These are phyloP conservation scores for Persicaria maculosa DNA, from an alignment of 148 eudicot genomes.

Conservation along the genomic window DNA sequence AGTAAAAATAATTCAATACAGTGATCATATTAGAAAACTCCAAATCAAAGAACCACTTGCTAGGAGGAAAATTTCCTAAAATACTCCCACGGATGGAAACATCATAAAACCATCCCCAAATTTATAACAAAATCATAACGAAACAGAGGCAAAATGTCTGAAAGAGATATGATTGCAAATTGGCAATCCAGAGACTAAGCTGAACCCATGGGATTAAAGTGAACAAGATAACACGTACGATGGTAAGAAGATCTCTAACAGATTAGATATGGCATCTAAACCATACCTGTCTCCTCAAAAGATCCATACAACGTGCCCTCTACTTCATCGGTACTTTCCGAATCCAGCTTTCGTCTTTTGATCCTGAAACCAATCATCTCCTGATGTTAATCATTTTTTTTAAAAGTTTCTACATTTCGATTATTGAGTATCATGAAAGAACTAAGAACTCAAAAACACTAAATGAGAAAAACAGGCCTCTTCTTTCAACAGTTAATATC, in stretches of 20 bases:
- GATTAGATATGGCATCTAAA: not conserved
- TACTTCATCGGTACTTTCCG: slow-evolving; percentile 21
- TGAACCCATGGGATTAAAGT: not conserved
- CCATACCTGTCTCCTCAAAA: slow-evolving; percentile 25
- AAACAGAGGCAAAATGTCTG: not conserved
- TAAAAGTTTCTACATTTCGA: not conserved
- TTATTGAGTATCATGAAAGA: not conserved
- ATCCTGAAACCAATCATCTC: slow-evolving; percentile 27
- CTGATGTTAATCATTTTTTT: not conserved
- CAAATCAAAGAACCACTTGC: not conserved
- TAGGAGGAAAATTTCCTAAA: not conserved
- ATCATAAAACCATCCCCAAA: not conserved
- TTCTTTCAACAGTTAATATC: not conserved
- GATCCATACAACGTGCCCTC: slow-evolving; percentile 28
- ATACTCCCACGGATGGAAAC: not conserved
- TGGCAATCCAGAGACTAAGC: not conserved
- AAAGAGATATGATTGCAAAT: not conserved
- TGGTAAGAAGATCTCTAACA: not conserved
- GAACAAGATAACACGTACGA: not conserved
- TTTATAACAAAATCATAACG: not conserved
- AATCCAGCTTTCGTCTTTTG: slow-evolving; percentile 59
- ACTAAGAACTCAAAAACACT: not conserved
- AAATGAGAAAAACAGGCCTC: not conserved
- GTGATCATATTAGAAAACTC: not conserved
- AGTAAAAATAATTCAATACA: not conserved